Conservation (phyloP, 805 yeast species). For the Zygoascus bituminiphila region DNA sequence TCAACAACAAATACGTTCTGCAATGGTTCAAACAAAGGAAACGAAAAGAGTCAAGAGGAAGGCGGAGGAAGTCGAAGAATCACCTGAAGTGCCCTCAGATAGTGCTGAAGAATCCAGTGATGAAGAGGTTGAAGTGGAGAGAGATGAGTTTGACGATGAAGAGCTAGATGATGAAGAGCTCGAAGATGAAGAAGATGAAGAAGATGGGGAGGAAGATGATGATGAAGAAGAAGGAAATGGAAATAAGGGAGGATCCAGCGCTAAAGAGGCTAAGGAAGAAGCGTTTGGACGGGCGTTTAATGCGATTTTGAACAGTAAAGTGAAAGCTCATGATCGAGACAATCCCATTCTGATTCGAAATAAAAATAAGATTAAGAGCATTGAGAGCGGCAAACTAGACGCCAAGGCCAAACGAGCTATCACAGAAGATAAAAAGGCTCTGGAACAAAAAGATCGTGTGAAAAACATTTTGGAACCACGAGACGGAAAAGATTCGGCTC, state of each 20-base stretch:
- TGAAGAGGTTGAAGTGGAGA: constrained; percentile 16
- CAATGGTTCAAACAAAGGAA: neutral
- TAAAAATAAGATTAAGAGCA: constrained; percentile 60
- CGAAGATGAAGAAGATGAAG: constrained; percentile 16
- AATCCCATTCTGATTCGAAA: constrained; percentile 87
- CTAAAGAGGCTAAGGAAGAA: constrained; percentile 36
- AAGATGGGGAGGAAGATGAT: constrained; percentile 17
- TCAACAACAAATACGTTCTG: no score
- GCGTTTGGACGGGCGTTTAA: constrained; percentile 75
- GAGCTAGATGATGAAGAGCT: neutral
- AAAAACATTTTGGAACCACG: constrained; percentile 58
- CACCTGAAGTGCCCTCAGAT: constrained; percentile 1
- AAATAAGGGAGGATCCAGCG: constrained; percentile 10
- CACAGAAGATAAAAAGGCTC: constrained; percentile 59
- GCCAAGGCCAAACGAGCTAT: constrained; percentile 69
- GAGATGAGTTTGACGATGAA: constrained; percentile 9
- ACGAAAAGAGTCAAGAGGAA: constrained; percentile 1
- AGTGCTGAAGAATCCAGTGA: constrained; percentile 15
- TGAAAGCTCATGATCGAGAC: constrained; percentile 80
- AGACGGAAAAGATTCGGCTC: constrained; percentile 38
- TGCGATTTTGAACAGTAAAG: constrained; percentile 73
- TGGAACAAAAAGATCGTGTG: constrained; percentile 58
- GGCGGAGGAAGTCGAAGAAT: constrained; percentile 7
- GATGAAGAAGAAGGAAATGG: constrained; percentile 12
- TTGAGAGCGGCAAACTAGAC: constrained; percentile 76